Conservation (phyloP, 768 basidiomycete species). For the Exsudoporus frostii region DNA sequence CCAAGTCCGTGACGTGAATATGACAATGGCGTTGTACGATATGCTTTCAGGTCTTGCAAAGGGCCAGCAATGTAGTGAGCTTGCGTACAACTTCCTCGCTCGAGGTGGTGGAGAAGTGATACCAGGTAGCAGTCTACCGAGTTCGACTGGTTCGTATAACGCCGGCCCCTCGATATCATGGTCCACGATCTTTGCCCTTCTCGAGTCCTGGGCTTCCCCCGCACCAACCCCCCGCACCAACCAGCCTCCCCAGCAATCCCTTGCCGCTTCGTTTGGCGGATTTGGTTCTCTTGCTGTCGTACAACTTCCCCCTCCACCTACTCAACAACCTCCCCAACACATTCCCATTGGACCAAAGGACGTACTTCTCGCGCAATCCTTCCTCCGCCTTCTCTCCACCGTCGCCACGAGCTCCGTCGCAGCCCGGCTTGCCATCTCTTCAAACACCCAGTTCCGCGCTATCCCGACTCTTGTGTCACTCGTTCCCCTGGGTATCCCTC, state of each 20-base stretch:
- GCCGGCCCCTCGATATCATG: slow-evolving; percentile 68
- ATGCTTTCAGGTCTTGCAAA: slow-evolving; percentile 85
- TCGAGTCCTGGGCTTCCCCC: slow-evolving; percentile 72
- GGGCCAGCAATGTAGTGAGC: slow-evolving; percentile 80
- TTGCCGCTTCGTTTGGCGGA: slow-evolving; percentile 29
- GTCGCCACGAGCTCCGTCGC: slow-evolving; percentile 74
- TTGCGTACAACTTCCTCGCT: slow-evolving; percentile 86
- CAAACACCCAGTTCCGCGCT: slow-evolving; percentile 76
- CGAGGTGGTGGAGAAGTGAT: slow-evolving; percentile 70
- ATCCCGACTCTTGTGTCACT: slow-evolving; percentile 77
- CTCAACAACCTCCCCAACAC: slow-evolving; percentile 41
- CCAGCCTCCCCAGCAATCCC: slow-evolving; percentile 42
- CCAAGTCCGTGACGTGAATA: slow-evolving; percentile 64
- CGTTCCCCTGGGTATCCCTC: slow-evolving; percentile 74
- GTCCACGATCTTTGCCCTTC: slow-evolving; percentile 66
- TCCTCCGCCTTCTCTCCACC: slow-evolving; percentile 73
- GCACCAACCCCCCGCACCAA: slow-evolving; percentile 45
- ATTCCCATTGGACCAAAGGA: slow-evolving; percentile 62
- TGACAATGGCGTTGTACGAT: slow-evolving; percentile 80
- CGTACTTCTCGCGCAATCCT: slow-evolving; percentile 73
- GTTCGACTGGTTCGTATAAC: slow-evolving; percentile 33
- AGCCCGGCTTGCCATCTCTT: slow-evolving; percentile 73
- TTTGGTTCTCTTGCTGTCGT: slow-evolving; percentile 29
- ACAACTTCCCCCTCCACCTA: slow-evolving; percentile 28
- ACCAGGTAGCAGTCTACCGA: slow-evolving; percentile 52